These are phyloP conservation scores for Lentinula edodes DNA, from an alignment of 768 basidiomycete species.

Conservation along the genomic window DNA sequence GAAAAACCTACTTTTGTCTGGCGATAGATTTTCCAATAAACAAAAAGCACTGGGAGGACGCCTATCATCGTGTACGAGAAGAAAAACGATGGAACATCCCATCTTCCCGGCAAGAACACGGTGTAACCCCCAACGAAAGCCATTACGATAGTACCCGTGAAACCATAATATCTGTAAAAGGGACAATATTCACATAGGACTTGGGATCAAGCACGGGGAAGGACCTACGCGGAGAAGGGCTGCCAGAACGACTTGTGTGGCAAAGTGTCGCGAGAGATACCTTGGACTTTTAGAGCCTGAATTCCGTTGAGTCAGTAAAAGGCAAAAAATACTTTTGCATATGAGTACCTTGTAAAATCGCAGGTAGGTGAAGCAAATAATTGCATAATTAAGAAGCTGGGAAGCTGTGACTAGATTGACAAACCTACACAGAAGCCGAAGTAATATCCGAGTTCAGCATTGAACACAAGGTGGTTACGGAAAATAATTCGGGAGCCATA, in stretches of 20 bases:
- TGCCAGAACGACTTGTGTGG: slow-evolving; percentile 45
- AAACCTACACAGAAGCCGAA: slow-evolving; percentile 27
- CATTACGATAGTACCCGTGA: slow-evolving; percentile 38
- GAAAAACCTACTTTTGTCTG: slow-evolving; percentile 29
- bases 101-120: slow-evolving; percentile 47
- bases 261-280: slow-evolving; percentile 36
- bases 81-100: slow-evolving; percentile 42
- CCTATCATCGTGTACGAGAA: slow-evolving; percentile 46
- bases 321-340: background rate
- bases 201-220: background rate
- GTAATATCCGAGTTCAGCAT: background rate
- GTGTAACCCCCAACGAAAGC: slow-evolving; percentile 43
- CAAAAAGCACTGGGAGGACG: slow-evolving; percentile 34
- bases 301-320: background rate
- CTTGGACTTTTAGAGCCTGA: slow-evolving; percentile 40
- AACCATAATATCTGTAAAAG: slow-evolving; percentile 35
- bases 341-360: slow-evolving; percentile 33
- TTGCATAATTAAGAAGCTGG: slow-evolving; percentile 42
- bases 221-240: slow-evolving; percentile 39
- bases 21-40: slow-evolving; percentile 40
- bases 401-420: slow-evolving; percentile 45
- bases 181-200: background rate
- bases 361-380: slow-evolving; percentile 42
- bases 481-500: slow-evolving; percentile 11
- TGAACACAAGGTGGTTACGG: background rate